Evolutionary conservation across 1,139 yeast genomes (phyloP), one percentile per base, ranked within the genome.

Genomic region (Eremothecium cymbalariae): DNA sequence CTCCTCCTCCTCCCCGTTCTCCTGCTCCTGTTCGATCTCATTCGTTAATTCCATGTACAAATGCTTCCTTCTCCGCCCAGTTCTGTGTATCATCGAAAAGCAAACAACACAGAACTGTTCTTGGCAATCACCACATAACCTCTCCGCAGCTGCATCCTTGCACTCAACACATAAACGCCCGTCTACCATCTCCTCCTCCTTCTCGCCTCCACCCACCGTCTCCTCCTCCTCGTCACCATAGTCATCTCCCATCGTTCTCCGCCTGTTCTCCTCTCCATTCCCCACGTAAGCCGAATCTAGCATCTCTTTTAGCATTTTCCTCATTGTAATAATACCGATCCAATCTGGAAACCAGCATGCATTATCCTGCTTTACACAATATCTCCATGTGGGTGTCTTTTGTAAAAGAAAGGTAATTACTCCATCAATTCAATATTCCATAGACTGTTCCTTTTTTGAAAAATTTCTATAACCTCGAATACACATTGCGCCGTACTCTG

Each of bases 21-120:
- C 33, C 39, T 35, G 9, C 23, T 18, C 30, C 24, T 50, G 43
- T 11, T 34, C 36, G 19, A 40, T 52, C 28, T 43, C 47, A 15
- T 36, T 44, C 8, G 37, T 47, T 31, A 53, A 46, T 28, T 63
- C 64, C 15, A 64, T 55, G 33, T 39, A 55, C 30, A 59, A 53
- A 45, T 71, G 77, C 1, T 39, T 28, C 40, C 63, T 64, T 44
- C 77, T 57, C 34, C 67, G 70, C 14, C 88, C 88, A 18, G 81
- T 77, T 38, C 78, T 64, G 48, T 79, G 88, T 13, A 77, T 62
- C 59, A 76, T 69, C 26, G 66, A 74, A 48, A 70, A 77, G 50
- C 88, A 79, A 2, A 77, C 81, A 21, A 68, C 64, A 52, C 88
- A 79, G 45, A 76, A 79, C 17, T 64, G 64, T 46, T 79, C 88